phyloP scores from a whole-genome alignment of 306 rosid genomes.

The Quercus mongolica region DNA sequence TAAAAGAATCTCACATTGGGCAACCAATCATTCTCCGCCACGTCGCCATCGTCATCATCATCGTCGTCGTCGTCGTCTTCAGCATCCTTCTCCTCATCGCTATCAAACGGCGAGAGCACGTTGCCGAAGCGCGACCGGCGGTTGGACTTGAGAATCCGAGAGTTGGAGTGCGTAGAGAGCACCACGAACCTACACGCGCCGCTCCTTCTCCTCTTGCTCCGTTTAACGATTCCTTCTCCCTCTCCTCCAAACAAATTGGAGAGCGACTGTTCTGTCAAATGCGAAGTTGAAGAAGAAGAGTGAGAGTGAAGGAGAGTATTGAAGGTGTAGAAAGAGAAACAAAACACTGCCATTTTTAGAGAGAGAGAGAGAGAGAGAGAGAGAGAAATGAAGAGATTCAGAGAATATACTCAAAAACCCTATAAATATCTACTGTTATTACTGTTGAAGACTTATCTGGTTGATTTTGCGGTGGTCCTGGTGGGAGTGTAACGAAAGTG shows the following conservation, averaged over 20 bases:
- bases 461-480: neutral
- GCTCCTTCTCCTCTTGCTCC: neutral
- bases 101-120: slow-evolving; percentile 44
- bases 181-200: slow-evolving; percentile 32
- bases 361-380: slow-evolving; percentile 25
- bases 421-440: slow-evolving; percentile 6
- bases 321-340: slow-evolving; percentile 30
- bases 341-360: slow-evolving; percentile 37
- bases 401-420: slow-evolving; percentile 85
- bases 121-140: slow-evolving; percentile 55
- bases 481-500: no score
- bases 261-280: neutral
- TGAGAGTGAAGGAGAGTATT: slow-evolving; percentile 21
- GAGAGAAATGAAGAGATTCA: neutral
- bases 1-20: slow-evolving; percentile 52
- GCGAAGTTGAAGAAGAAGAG: slow-evolving; percentile 13
- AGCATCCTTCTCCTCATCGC: slow-evolving; percentile 39
- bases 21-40: slow-evolving; percentile 33
- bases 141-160: slow-evolving; percentile 68
- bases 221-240: neutral
- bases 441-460: neutral
- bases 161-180: slow-evolving; percentile 74
- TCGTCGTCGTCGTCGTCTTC: slow-evolving; percentile 17
- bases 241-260: slow-evolving; percentile 3
- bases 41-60: slow-evolving; percentile 16